Base-by-base conservation (phyloP, 2,329 filamentous ascomycete species). In the Celoporthe dispersa region DNA sequence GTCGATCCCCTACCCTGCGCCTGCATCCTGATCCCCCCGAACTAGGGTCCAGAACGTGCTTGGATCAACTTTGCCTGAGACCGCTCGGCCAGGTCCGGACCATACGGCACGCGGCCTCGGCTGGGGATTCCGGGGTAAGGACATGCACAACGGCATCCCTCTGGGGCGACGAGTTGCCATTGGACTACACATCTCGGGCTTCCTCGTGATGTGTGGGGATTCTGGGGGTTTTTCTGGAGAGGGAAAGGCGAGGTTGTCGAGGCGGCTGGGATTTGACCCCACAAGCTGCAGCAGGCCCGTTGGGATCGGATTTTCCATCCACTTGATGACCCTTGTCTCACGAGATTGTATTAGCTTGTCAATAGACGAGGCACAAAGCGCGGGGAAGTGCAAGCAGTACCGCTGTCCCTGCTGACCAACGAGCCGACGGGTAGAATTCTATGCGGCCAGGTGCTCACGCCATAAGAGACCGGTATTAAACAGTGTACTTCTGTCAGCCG, bases 261-360 rank as follows among this genome's bases (percentile, higher is more conserved):
- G 9, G 16, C 7, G 39, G 60, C 14, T 37, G 25, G 39, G 62
- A 16, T 22, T 48, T 33, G 65, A 66, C 68, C 63, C 68, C 68
- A 66, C 63, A 69, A 25, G 11, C 53, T 55, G 41, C 66, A 61
- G 37, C 61, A 61, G 7, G 35, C 55, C 39, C 61, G 28, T 44
- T 66, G 70, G 44, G 33, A 64, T 41, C 48, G 61, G 55, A 67
- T 70, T 71, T 71, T 65, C 70, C 70, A 67, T 71, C 70, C 70
- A 71, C 70, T 71, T 28, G 67, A 28, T n/a, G 31, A 39, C 60
- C 61, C 67, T 35, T 41, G 64, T 64, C 48, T 64, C 33, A 33
- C 66, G 51, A 25, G 39, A 35, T 57, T 66, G 59, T 35, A 11
- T 60, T 67, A 64, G 64, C 31, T 60, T 31, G 19, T 14, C 25